Evolutionary conservation across 176 grass and related monocot genomes (phyloP).

Genomic region (Thinopyrum elongatum): DNA sequence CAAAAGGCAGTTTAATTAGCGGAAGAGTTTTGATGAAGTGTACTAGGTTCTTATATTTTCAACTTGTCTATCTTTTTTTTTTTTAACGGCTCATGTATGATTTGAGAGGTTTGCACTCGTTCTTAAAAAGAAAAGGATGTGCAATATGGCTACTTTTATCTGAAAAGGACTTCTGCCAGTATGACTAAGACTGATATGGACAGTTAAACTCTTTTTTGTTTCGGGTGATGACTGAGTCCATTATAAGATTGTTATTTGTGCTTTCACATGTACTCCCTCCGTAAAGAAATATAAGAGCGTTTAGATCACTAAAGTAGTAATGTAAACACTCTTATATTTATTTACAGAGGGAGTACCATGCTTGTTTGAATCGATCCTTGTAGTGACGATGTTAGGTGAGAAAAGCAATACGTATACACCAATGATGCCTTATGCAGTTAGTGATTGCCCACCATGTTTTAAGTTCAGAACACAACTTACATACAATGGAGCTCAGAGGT

Average conservation of each 20-base stretch:
- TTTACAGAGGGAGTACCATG: too few relatives aligned
- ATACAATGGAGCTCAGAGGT: background rate
- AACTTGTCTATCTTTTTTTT: background rate
- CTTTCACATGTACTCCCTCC: constrained; percentile 27
- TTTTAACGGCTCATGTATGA: background rate
- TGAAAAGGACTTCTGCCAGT: constrained; percentile 36
- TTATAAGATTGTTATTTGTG: constrained; percentile 23
- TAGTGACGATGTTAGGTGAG: constrained; percentile 39
- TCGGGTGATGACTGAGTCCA: constrained; percentile 28
- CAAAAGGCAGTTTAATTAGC: background rate
- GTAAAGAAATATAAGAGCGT: too few relatives aligned
- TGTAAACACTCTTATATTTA: too few relatives aligned
- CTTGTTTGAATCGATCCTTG: constrained; percentile 29
- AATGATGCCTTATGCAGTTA: constrained; percentile 15
- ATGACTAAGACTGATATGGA: constrained; percentile 30
- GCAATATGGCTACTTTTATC: constrained; percentile 10
- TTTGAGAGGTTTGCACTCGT: background rate
- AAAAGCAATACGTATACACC: constrained; percentile 29
- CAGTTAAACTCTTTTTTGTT: constrained; percentile 25
- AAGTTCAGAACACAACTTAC: background rate
- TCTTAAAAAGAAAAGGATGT: constrained; percentile 1
- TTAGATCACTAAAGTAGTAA: too few relatives aligned
- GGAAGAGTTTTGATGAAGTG: too few relatives aligned
- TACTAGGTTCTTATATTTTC: background rate
- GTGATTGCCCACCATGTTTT: background rate